Percentiles rank a stretch among this genome's conserved stretches.
Evolutionary conservation across 768 basidiomycete genomes (phyloP).

Genomic region (Daedalea quercina): DNA sequence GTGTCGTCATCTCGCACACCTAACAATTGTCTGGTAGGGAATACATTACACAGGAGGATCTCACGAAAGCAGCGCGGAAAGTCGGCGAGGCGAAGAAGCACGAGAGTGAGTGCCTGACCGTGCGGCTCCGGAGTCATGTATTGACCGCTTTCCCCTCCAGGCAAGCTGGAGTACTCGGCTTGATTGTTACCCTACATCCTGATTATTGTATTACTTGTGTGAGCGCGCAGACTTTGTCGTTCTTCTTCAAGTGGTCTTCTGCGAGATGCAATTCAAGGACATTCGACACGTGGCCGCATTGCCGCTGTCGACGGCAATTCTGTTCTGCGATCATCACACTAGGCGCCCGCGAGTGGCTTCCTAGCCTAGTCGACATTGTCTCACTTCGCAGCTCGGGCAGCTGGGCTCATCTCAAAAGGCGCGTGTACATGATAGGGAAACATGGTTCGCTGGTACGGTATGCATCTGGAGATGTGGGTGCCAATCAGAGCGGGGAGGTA

Average conservation of each 20-base stretch:
- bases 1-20: not conserved
- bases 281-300: no score
- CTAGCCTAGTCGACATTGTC: no score
- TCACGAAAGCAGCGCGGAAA: slow-evolving; percentile 94
- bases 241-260: not conserved
- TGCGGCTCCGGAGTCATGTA: not conserved
- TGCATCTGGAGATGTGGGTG: no score
- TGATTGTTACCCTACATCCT: slow-evolving; percentile 10
- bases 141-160: slow-evolving; percentile 17
- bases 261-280: not conserved
- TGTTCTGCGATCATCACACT: no score
- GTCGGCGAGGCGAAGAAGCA: slow-evolving; percentile 97
- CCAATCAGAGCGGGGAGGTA: no score
- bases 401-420: no score
- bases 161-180: slow-evolving; percentile 39
- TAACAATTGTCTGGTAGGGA: slow-evolving; percentile 41
- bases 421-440: no score
- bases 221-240: not conserved
- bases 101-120: slow-evolving; percentile 60
- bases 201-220: not conserved
- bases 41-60: slow-evolving; percentile 89
- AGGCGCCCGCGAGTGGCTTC: no score
- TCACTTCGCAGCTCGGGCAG: no score
- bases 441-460: no score
- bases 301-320: no score